Evolutionary conservation across 495 filamentous ascomycete genomes (phyloP).

Genomic region (Xylaria acuta): DNA sequence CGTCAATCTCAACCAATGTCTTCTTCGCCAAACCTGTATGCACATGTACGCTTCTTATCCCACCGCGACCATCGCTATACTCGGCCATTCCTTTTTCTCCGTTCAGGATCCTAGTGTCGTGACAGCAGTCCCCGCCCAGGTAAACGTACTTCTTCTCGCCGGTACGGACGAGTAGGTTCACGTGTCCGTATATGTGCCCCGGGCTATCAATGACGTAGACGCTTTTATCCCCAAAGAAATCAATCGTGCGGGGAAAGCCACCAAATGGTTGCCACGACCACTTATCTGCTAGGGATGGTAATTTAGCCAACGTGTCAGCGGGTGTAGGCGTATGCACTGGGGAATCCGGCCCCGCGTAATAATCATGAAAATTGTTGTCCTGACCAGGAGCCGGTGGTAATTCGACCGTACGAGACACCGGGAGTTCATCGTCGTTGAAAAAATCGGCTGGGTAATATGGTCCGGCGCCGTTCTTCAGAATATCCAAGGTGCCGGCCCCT

Average conservation of each 20-base stretch:
- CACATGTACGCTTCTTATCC: slow-evolving; percentile 50
- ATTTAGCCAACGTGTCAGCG: slow-evolving; percentile 4
- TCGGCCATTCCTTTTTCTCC: slow-evolving; percentile 50
- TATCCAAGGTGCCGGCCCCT: slow-evolving; percentile 51
- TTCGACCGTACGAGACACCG: slow-evolving; percentile 35
- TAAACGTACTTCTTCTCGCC: slow-evolving; percentile 44
- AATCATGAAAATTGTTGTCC: neutral
- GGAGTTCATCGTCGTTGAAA: slow-evolving; percentile 43
- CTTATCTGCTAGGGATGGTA: neutral
- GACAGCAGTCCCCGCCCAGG: slow-evolving; percentile 56
- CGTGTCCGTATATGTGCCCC: slow-evolving; percentile 55
- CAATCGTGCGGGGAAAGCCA: slow-evolving; percentile 44
- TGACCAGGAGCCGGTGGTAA: slow-evolving; percentile 30
- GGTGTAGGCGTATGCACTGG: slow-evolving; percentile 31
- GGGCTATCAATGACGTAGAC: slow-evolving; percentile 52
- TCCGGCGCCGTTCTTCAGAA: slow-evolving; percentile 42
- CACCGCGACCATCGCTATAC: slow-evolving; percentile 46
- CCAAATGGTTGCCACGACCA: slow-evolving; percentile 38
- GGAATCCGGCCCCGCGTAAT: slow-evolving; percentile 9
- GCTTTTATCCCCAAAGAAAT: slow-evolving; percentile 51
- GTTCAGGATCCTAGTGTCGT: slow-evolving; percentile 51
- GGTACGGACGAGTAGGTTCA: slow-evolving; percentile 51
- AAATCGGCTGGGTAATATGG: slow-evolving; percentile 37
- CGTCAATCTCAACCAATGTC: slow-evolving; percentile 43
- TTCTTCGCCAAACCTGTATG: slow-evolving; percentile 42